Evolutionary conservation across 306 rosid species (phyloP).

Genomic region (Inga laurina): DNA sequence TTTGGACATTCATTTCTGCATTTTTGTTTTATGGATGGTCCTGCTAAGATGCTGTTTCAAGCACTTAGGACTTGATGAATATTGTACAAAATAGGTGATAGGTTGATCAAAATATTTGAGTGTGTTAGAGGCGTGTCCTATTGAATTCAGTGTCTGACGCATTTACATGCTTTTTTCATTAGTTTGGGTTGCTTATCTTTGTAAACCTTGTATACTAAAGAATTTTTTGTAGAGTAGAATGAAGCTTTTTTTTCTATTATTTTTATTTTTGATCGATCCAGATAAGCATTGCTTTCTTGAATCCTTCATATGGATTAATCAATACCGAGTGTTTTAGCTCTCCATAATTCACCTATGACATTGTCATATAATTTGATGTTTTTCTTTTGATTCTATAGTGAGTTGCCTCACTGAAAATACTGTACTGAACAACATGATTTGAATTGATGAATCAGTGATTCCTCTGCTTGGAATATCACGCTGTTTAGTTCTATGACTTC

Average conservation of each 20-base stretch:
- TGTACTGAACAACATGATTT: background rate
- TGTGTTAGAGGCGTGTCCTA: background rate
- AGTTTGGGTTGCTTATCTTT: background rate
- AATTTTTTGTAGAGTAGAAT: background rate
- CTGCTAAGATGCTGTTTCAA: background rate
- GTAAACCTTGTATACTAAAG: background rate
- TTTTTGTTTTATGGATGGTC: background rate
- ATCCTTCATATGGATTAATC: background rate
- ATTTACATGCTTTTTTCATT: background rate
- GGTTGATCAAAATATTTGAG: background rate
- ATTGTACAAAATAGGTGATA: background rate
- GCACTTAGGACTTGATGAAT: background rate
- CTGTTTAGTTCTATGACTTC: background rate
- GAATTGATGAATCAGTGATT: background rate
- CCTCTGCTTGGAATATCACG: background rate
- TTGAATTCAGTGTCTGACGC: background rate
- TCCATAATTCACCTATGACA: background rate
- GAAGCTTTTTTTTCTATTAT: background rate
- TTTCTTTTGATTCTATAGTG: background rate
- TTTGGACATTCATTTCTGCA: background rate
- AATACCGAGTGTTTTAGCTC: background rate
- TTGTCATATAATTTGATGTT: background rate
- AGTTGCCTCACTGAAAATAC: background rate
- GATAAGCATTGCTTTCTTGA: slow-evolving; percentile 4
- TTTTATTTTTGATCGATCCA: slow-evolving; percentile 2